Conservation (phyloP, 345 rosid species). For the Dovyalis caffra region DNA sequence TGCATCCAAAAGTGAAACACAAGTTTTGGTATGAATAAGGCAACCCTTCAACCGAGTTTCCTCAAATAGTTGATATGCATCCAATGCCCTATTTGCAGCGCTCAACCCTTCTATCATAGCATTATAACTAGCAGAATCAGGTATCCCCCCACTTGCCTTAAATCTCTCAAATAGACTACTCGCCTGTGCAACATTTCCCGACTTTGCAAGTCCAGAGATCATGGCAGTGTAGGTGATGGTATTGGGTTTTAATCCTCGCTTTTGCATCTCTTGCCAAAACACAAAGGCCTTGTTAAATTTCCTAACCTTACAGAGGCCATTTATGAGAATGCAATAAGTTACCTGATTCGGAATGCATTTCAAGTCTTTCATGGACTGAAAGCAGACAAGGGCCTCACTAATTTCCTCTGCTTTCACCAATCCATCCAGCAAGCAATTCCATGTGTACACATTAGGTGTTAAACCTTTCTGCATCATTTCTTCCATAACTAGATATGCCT, state of each 20-base stretch:
- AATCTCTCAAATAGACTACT: slow-evolving; percentile 65
- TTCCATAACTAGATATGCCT: slow-evolving; percentile 92
- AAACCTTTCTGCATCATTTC: slow-evolving; percentile 92
- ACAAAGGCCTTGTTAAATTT: slow-evolving; percentile 96
- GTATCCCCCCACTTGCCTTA: slow-evolving; percentile 60
- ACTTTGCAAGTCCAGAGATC: slow-evolving; percentile 87
- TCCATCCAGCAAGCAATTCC: slow-evolving; percentile 96
- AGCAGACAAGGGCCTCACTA: slow-evolving; percentile 79
- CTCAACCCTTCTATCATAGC: slow-evolving; percentile 87
- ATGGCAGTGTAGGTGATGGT: slow-evolving; percentile 73
- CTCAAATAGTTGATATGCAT: slow-evolving; percentile 77
- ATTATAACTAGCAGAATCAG: slow-evolving; percentile 77
- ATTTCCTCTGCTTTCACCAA: slow-evolving; percentile 90
- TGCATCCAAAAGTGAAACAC: slow-evolving; percentile 81
- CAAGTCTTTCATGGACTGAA: slow-evolving; percentile 78
- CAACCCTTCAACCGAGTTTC: slow-evolving; percentile 73
- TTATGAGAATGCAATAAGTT: slow-evolving; percentile 74
- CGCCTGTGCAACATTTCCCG: slow-evolving; percentile 79
- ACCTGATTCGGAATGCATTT: slow-evolving; percentile 66
- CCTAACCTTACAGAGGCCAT: slow-evolving; percentile 82
- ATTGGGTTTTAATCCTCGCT: slow-evolving; percentile 67
- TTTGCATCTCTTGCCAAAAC: slow-evolving; percentile 98
- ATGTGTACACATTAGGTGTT: slow-evolving; percentile 71
- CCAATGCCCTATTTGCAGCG: slow-evolving; percentile 63
- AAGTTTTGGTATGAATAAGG: slow-evolving; percentile 65